These are phyloP conservation scores for Podaxis sp. DNA, from an alignment of 768 basidiomycete genomes.

Conservation along the genomic window DNA sequence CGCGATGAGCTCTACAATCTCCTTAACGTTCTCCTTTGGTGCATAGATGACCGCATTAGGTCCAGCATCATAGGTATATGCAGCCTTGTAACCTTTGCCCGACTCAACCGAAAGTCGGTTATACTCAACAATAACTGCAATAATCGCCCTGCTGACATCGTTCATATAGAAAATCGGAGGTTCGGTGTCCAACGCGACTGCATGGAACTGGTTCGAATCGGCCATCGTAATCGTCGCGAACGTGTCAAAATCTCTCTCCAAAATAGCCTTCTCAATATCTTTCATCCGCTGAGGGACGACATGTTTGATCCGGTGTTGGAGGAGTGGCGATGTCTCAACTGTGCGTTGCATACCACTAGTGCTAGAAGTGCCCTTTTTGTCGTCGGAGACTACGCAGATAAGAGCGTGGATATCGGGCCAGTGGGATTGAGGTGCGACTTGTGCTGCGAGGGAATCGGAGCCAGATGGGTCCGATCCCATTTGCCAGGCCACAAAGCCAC, in stretches of 20 bases:
- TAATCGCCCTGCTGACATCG: slow-evolving; percentile 93
- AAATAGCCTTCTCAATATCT: slow-evolving; percentile 77
- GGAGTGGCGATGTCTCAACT: slow-evolving; percentile 83
- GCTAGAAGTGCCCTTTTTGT: slow-evolving; percentile 93
- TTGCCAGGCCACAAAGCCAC: slow-evolving; percentile 97
- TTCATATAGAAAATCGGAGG: slow-evolving; percentile 99
- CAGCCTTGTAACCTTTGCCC: slow-evolving; percentile 67
- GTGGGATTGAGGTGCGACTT: slow-evolving; percentile 80
- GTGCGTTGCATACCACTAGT: slow-evolving; percentile 98
- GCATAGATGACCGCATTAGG: slow-evolving; percentile 99
- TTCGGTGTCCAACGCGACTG: slow-evolving; percentile 92
- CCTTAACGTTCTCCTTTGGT: slow-evolving; percentile 66
- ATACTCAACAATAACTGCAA: slow-evolving; percentile 86
- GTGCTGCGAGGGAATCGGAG: slow-evolving; percentile 80
- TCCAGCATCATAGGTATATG: slow-evolving; percentile 99
- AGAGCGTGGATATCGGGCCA: slow-evolving; percentile 97
- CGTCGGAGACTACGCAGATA: slow-evolving; percentile 94
- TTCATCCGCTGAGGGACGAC: slow-evolving; percentile 89
- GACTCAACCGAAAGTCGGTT: slow-evolving; percentile 70
- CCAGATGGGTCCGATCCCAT: slow-evolving; percentile 66
- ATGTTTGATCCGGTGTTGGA: slow-evolving; percentile 82
- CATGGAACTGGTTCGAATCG: slow-evolving; percentile 99
- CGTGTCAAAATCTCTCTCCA: slow-evolving; percentile 71
- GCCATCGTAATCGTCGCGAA: slow-evolving; percentile 94
- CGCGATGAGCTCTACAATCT: slow-evolving; percentile 72